Percentiles rank a stretch among this genome's conserved stretches.
Evolutionary conservation across 805 yeast species (phyloP).

Genomic region (Zygosaccharomyces siamensis): DNA sequence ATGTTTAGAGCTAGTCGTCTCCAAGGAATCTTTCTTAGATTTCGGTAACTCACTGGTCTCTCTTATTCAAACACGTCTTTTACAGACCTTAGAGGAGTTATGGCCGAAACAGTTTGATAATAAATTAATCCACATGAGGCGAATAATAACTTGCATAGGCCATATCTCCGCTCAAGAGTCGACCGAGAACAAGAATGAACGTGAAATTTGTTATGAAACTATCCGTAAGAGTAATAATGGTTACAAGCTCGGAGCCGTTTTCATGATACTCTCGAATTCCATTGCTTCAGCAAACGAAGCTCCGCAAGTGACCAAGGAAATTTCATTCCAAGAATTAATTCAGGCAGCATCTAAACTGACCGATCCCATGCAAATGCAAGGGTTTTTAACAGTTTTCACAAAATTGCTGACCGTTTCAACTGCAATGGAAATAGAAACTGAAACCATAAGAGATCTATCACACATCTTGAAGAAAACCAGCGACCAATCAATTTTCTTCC

Average conservation of each 20-base stretch:
- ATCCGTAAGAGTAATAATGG: conserved; percentile 15
- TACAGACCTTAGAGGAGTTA: conserved; percentile 17
- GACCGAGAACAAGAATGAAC: conserved; percentile 22
- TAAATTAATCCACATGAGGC: conserved; percentile 32
- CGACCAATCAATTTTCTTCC: conserved; percentile 27
- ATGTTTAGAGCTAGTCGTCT: conserved; percentile 20
- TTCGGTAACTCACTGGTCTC: conserved; percentile 7
- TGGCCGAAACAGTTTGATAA: conserved; percentile 21
- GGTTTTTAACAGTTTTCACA: conserved; percentile 27
- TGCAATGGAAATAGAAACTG: conserved; percentile 19
- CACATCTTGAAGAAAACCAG: conserved; percentile 19
- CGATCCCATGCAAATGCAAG: conserved; percentile 35
- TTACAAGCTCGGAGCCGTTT: conserved; percentile 25
- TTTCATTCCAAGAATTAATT: conserved; percentile 18
- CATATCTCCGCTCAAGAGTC: conserved; percentile 27
- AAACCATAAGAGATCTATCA: conserved; percentile 13
- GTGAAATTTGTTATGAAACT: conserved; percentile 12
- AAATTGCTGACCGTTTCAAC: conserved; percentile 26
- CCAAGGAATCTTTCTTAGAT: conserved; percentile 13
- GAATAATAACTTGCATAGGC: conserved; percentile 26
- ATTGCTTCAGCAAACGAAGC: conserved; percentile 22
- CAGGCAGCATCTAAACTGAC: conserved; percentile 12
- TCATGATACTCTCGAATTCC: conserved; percentile 28
- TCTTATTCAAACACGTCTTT: conserved; percentile 17
- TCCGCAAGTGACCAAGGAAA: conserved; percentile 12